phyloP scores from a whole-genome alignment of 1,284 basidiomycete genomes.

The Pyrrhoderma noxium region DNA sequence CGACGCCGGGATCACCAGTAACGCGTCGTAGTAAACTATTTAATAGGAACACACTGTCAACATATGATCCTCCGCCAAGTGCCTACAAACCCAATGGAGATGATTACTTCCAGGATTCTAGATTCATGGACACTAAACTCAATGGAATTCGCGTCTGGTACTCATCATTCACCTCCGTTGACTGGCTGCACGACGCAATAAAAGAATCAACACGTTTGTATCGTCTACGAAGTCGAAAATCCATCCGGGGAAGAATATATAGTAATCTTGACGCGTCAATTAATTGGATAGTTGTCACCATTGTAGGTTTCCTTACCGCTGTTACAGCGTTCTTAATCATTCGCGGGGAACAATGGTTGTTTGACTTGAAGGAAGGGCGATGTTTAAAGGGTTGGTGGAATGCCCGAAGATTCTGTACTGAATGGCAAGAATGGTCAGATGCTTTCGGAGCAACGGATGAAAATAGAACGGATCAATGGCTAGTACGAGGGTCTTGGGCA shows the following conservation, averaged over 20 bases:
- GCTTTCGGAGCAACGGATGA: conserved; percentile 30
- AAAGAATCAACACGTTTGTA: conserved; percentile 81
- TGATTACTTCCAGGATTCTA: conserved; percentile 26
- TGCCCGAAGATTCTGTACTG: conserved; percentile 71
- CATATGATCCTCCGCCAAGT: conserved; percentile 56
- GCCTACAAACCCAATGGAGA: conserved; percentile 27
- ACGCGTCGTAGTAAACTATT: conserved; percentile 34
- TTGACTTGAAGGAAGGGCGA: conserved; percentile 90
- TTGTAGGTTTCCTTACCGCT: conserved; percentile 80
- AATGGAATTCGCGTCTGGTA: conserved; percentile 93
- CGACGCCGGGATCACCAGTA: conserved; percentile 28
- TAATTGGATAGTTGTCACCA: conserved; percentile 88
- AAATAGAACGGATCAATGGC: conserved; percentile 21
- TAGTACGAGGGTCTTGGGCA: conserved; percentile 31
- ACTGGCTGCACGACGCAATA: conserved; percentile 92
- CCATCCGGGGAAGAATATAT: conserved; percentile 63
- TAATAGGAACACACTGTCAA: conserved; percentile 49
- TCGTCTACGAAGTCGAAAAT: conserved; percentile 58
- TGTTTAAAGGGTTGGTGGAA: conserved; percentile 68
- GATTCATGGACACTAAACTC: conserved; percentile 58
- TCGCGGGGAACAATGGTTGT: conserved; percentile 84
- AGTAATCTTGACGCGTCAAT: conserved; percentile 75
- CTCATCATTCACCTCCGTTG: conserved; percentile 75
- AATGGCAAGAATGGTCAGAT: conserved; percentile 74
- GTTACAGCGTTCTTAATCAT: conserved; percentile 84